Percentiles rank a stretch among this genome's conserved stretches.
Conservation (phyloP, 1,139 yeast species). For the Suhomyces taliae region DNA sequence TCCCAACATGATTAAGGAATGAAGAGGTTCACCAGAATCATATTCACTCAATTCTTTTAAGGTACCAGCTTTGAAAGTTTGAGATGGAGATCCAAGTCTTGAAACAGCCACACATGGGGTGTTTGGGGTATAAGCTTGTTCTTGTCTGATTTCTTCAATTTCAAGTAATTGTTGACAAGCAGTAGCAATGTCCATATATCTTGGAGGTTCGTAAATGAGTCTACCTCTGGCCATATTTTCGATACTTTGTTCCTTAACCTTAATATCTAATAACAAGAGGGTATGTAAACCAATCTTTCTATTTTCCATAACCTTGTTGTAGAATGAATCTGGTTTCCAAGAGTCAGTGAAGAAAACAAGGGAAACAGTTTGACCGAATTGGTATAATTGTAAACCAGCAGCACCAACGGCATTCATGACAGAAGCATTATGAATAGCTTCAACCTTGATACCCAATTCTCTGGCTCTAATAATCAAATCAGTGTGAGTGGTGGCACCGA, state of each 20-base stretch:
- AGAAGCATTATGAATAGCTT: conserved; percentile 90
- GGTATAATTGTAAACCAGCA: conserved; percentile 92
- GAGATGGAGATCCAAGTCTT: conserved; percentile 84
- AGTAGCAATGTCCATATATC: conserved; percentile 90
- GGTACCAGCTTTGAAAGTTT: conserved; percentile 82
- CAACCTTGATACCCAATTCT: conserved; percentile 74
- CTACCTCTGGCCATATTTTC: conserved; percentile 95
- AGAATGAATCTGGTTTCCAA: conserved; percentile 97
- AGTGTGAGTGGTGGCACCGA: conserved; percentile 97
- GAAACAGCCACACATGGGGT: conserved; percentile 95
- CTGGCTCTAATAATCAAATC: conserved; percentile 90
- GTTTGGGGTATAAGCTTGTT: conserved; percentile 73
- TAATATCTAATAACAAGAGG: conserved; percentile 81
- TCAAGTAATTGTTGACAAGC: conserved; percentile 88
- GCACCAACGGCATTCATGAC: conserved; percentile 99
- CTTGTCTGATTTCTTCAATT: conserved; percentile 73
- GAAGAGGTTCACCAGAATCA: conserved; percentile 93
- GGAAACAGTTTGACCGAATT: conserved; percentile 95
- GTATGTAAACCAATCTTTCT: conserved; percentile 90
- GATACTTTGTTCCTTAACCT: conserved; percentile 93
- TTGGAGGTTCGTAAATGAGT: conserved; percentile 90
- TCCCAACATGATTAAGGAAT: conserved; percentile 86
- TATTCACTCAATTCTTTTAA: conserved; percentile 70
- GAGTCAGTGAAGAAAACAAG: conserved; percentile 90
- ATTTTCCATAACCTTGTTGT: conserved; percentile 85